These are phyloP conservation scores for Linnemannia exigua DNA, from an alignment of 192 early-diverging fungal species.

Conservation along the genomic window DNA sequence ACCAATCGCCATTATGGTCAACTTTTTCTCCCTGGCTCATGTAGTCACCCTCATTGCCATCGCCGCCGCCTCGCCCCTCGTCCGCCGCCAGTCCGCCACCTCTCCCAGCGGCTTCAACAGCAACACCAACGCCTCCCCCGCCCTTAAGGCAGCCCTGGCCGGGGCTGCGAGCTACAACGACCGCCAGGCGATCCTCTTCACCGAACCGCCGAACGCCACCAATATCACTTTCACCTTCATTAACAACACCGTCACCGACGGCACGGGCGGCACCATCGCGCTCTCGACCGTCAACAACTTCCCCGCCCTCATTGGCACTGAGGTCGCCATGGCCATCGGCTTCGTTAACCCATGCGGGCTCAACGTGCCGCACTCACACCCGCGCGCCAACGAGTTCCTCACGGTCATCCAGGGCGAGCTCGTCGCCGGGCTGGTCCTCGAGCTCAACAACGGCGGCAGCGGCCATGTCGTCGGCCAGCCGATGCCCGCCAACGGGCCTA, in stretches of 20 bases:
- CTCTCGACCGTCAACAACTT: slow-evolving; percentile 19
- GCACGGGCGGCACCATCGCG: slow-evolving; percentile 14
- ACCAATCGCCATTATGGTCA: slow-evolving; percentile 17
- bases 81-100: not conserved
- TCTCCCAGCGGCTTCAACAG: slow-evolving; percentile 15
- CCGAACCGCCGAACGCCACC: slow-evolving; percentile 7
- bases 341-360: slow-evolving; percentile 29
- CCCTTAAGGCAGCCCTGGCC: slow-evolving; percentile 4
- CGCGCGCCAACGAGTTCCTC: slow-evolving; percentile 35
- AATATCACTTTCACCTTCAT: slow-evolving; percentile 27
- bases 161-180: slow-evolving; percentile 3
- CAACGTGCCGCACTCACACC: slow-evolving; percentile 34
- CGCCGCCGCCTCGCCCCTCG: slow-evolving; percentile 4
- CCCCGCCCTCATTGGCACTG: slow-evolving; percentile 27
- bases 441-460: not conserved
- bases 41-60: slow-evolving; percentile 10
- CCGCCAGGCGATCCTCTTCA: slow-evolving; percentile 14
- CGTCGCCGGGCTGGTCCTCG: slow-evolving; percentile 21
- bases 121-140: slow-evolving; percentile 14
- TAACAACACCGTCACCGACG: slow-evolving; percentile 13
- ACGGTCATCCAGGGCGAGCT: slow-evolving; percentile 29
- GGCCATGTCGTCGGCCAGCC: slow-evolving; percentile 11
- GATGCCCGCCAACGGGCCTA: not conserved
- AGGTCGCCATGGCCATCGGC: slow-evolving; percentile 27
- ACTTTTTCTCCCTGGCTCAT: not conserved